Evolutionary conservation across 805 yeast genomes (phyloP).

Genomic region (Starmera dryadoides): DNA sequence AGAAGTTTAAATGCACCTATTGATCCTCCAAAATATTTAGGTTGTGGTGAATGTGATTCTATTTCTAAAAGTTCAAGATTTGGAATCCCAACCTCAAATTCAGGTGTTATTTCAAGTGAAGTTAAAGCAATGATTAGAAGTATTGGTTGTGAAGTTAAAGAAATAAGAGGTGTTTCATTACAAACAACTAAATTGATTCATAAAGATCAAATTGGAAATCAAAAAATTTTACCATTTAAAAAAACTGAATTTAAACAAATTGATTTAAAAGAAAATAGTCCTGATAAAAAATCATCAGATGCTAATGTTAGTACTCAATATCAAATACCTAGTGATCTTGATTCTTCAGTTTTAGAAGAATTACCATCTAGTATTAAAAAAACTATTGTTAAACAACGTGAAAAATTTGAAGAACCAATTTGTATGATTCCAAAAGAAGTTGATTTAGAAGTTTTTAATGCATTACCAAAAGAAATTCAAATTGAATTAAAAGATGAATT

Average conservation of each 20-base stretch:
- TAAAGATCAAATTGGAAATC: constrained; percentile 18
- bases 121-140: constrained; percentile 47
- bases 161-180: constrained; percentile 73
- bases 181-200: constrained; percentile 53
- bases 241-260: constrained; percentile 10
- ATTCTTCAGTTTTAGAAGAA: constrained; percentile 18
- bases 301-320: constrained; percentile 11
- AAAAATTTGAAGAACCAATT: constrained; percentile 12
- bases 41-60: constrained; percentile 76
- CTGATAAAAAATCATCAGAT: neutral
- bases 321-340: constrained; percentile 22
- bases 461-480: constrained; percentile 58
- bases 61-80: constrained; percentile 50
- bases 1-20: constrained; percentile 63
- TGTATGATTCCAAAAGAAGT: constrained; percentile 24
- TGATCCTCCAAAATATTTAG: constrained; percentile 72
- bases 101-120: constrained; percentile 56
- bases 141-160: constrained; percentile 53
- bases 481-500: constrained; percentile 52
- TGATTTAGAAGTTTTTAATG: constrained; percentile 56
- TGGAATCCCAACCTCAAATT: constrained; percentile 53
- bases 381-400: constrained; percentile 9
- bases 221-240: constrained; percentile 27
- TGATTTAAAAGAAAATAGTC: neutral
- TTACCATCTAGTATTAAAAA: constrained; percentile 15